Evolutionary conservation across 495 filamentous ascomycete species (phyloP), one percentile per base, ranked within the genome.

Genomic region (Cladorrhinum samala): DNA sequence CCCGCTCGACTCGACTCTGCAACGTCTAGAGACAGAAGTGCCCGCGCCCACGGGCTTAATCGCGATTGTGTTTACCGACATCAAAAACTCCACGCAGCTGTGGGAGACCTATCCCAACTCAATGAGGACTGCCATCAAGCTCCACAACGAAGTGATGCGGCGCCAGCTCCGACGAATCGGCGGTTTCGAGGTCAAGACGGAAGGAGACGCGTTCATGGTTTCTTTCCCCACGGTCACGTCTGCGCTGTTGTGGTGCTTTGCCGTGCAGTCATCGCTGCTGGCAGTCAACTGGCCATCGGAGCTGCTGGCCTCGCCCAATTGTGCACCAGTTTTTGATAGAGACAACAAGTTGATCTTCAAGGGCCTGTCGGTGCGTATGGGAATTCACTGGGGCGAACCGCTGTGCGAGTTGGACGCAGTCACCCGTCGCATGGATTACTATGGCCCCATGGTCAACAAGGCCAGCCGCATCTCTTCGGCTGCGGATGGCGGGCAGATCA

Each of bases 181-280:
- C 62, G 93, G 93, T 0, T 99, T 96, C 63, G 93, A 99, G 70
- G 91, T 99, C 65, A 99, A 99, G 76, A 97, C 93, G 0, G 93
- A 99, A 87, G 93, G 93, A 55, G 93, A 99, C 71, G 93, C 94
- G 36, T 99, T 99, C 68, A 96, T 99, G 91, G 93, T 99, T 14
- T 93, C 90, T 27, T 99, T 99, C 69, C 86, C 89, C 3, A 96
- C 94, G 1, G 89, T 90, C 2, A 97, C 93, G 0, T 88, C 90
- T 8, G 91, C 93, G 4, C 73, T 99, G 37, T 77, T 96, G 19
- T 99, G 93, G 93, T 91, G 85, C 56, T 97, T 99, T 70, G 86
- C 90, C 49, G 91, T 96, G 45, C 93, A 99, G 67, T 84, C 77
- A 45, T 81, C 85, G 52, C 81, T 99, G 3, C 78, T 99, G 0